phyloP scores from a whole-genome alignment of 1,139 yeast genomes.

The Saccharomyces hybrid region DNA sequence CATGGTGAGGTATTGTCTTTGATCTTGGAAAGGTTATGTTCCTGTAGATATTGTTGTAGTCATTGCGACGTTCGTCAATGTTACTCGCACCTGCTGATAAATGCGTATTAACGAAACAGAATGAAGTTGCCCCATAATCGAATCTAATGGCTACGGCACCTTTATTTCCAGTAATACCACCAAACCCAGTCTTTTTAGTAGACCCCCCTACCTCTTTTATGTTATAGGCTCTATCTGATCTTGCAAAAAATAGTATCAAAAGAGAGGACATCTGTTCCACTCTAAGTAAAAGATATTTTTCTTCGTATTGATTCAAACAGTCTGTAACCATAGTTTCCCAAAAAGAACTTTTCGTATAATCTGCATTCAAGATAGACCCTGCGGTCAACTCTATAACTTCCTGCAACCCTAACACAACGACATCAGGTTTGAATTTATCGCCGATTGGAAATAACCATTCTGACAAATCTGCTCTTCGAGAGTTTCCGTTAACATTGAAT shows the following conservation, averaged over 20 bases:
- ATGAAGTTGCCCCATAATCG: constrained; percentile 61
- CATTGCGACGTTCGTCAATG: constrained; percentile 74
- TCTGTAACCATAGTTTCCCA: constrained; percentile 55
- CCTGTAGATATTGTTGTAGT: constrained; percentile 54
- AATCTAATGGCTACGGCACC: constrained; percentile 89
- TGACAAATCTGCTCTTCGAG: constrained; percentile 46
- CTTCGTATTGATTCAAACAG: constrained; percentile 44
- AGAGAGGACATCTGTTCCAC: constrained; percentile 87
- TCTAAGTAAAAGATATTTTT: constrained; percentile 59
- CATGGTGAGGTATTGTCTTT: constrained; percentile 58
- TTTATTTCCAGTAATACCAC: constrained; percentile 91
- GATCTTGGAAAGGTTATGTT: constrained; percentile 43
- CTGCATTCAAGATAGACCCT: constrained; percentile 65
- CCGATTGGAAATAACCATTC: constrained; percentile 78
- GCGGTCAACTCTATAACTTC: constrained; percentile 89
- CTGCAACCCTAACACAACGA: constrained; percentile 82
- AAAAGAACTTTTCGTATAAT: constrained; percentile 52
- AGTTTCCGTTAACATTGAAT: constrained; percentile 78
- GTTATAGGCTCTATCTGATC: constrained; percentile 43
- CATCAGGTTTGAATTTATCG: constrained; percentile 46
- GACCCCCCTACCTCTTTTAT: constrained; percentile 67
- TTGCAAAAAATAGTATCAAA: constrained; percentile 58
- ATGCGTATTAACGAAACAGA: constrained; percentile 82
- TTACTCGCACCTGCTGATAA: constrained; percentile 83
- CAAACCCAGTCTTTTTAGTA: constrained; percentile 85